Conservation (phyloP, 169 alveolate species). For the Eimeria acervulina region DNA sequence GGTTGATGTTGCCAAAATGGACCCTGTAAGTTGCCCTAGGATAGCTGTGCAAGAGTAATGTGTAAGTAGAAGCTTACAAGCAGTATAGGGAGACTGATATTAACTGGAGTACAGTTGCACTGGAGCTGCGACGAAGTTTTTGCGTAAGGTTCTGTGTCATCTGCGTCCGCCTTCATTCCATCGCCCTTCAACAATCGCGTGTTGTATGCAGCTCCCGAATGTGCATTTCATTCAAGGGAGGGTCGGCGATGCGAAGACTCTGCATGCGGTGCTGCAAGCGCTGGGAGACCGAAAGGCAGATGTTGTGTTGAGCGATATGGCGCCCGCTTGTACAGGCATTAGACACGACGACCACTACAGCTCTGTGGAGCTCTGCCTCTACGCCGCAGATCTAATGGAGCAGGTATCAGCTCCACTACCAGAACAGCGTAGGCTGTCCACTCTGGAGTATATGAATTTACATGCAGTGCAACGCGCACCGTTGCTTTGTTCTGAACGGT, state of each 20-base stretch:
- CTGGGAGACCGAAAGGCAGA: slow-evolving; percentile 86
- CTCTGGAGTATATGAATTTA: not conserved
- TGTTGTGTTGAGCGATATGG: slow-evolving; percentile 85
- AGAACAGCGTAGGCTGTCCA: not conserved
- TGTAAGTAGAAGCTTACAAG: not conserved
- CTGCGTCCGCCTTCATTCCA: not conserved
- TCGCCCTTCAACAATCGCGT: not conserved
- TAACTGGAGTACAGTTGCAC: not conserved
- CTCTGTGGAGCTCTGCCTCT: slow-evolving; percentile 82
- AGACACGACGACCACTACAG: slow-evolving; percentile 85
- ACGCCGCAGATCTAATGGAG: slow-evolving; percentile 84
- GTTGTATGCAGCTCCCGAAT: slow-evolving; percentile 62
- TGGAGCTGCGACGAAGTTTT: not conserved
- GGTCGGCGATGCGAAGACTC: slow-evolving; percentile 78
- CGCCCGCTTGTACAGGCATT: slow-evolving; percentile 84
- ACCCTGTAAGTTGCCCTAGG: slow-evolving; percentile 58
- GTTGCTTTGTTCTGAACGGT: not conserved
- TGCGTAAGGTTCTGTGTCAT: not conserved
- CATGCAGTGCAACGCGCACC: not conserved
- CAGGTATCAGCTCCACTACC: slow-evolving; percentile 51
- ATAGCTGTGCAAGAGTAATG: too few relatives aligned
- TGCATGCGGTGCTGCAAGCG: slow-evolving; percentile 79
- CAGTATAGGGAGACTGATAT: not conserved
- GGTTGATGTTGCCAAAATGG: slow-evolving; percentile 77
- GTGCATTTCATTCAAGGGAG: slow-evolving; percentile 82